A percentile compares a stretch with the other conserved stretches of the same genome.
Evolutionary conservation across 2,329 filamentous ascomycete species (phyloP).

Genomic region (Rhynchosporium graminicola): DNA sequence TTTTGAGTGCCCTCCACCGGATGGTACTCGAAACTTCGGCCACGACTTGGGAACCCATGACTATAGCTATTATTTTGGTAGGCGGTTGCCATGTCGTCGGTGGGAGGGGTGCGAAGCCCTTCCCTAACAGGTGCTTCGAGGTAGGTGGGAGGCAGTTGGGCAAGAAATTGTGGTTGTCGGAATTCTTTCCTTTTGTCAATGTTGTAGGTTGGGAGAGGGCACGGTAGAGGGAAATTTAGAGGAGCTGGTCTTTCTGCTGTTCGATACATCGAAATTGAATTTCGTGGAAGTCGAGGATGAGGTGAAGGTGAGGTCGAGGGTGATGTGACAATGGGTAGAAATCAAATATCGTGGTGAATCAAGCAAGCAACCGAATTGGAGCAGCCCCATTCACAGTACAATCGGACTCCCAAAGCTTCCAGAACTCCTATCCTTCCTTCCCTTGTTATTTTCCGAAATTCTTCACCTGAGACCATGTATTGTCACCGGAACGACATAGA

Average conservation of each 20-base stretch:
- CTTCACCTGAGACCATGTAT: conserved; percentile 23
- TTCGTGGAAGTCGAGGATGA: conserved; percentile 14
- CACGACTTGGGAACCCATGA: conserved; percentile 46
- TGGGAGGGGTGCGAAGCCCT: conserved; percentile 53
- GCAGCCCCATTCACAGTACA: not conserved
- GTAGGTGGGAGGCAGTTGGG: conserved; percentile 30
- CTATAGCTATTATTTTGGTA: conserved; percentile 50
- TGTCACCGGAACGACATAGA: conserved; percentile 35
- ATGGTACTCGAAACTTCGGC: conserved; percentile 41
- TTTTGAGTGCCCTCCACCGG: conserved; percentile 19
- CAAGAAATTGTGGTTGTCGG: conserved; percentile 16
- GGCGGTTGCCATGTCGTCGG: conserved; percentile 54
- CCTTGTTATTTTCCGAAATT: conserved; percentile 22
- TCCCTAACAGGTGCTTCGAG: conserved; percentile 35
- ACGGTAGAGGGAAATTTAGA: conserved; percentile 37
- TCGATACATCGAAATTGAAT: conserved; percentile 38
- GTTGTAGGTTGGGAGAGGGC: conserved; percentile 25
- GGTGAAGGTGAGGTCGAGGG: not conserved
- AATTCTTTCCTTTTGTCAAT: conserved; percentile 34
- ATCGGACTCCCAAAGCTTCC: conserved; percentile 26
- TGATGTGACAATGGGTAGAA: conserved; percentile 6
- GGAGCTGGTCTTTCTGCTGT: conserved; percentile 36
- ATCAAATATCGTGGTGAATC: conserved; percentile 7
- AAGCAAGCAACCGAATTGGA: not conserved
- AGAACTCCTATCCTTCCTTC: conserved; percentile 22